Conservation (phyloP, 495 filamentous ascomycete species). For the Tuber indicum region DNA sequence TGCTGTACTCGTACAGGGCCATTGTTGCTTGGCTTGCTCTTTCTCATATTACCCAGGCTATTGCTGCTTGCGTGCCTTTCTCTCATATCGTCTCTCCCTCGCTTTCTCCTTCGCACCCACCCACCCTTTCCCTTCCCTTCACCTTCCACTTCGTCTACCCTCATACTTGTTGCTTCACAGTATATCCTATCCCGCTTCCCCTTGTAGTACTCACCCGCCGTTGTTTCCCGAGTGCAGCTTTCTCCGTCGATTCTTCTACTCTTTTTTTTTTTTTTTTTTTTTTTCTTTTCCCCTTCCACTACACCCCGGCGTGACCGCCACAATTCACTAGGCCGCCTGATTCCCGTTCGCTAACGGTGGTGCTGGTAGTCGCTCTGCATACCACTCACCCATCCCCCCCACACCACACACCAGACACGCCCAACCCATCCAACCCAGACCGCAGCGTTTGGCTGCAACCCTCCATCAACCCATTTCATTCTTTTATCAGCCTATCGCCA, state of each 20-base stretch:
- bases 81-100: slow-evolving; percentile 17
- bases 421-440: slow-evolving; percentile 4
- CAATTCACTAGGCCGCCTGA: slow-evolving; percentile 31
- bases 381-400: background rate
- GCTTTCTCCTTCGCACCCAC: slow-evolving; percentile 26
- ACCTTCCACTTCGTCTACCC: background rate
- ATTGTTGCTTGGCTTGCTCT: background rate
- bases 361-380: background rate
- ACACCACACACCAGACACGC: background rate
- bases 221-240: slow-evolving; percentile 11
- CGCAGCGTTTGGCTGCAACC: background rate
- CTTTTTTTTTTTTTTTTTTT: background rate
- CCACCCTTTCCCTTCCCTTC: slow-evolving; percentile 9
- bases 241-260: slow-evolving; percentile 15
- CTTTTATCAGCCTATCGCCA: background rate
- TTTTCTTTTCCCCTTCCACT: slow-evolving; percentile 13
- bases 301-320: slow-evolving; percentile 33
- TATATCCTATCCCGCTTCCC: slow-evolving; percentile 1
- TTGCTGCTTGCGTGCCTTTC: slow-evolving; percentile 24
- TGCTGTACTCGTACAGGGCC: background rate
- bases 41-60: slow-evolving; percentile 17
- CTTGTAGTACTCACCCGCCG: slow-evolving; percentile 1
- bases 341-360: slow-evolving; percentile 39
- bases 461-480: background rate
- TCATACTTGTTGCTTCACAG: background rate